phyloP scores from a whole-genome alignment of 1,284 basidiomycete species.

The Cutaneotrichosporon mucoides region DNA sequence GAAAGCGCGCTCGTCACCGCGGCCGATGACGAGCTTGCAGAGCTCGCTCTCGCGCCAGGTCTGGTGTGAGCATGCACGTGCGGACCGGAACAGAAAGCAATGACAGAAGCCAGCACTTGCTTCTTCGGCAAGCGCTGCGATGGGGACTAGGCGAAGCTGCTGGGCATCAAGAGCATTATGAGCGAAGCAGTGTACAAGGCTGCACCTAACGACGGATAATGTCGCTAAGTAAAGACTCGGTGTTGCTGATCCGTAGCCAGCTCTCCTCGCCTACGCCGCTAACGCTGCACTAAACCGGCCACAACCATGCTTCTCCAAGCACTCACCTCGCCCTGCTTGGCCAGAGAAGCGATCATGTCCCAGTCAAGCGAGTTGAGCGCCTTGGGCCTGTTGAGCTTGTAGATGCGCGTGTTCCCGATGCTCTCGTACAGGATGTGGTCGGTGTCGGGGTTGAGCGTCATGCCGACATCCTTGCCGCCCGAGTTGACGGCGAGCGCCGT shows the following conservation, averaged over 20 bases:
- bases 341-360: slow-evolving; percentile 73
- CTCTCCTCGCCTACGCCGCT: too few species aligned
- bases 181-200: too few species aligned
- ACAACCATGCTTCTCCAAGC: too few species aligned
- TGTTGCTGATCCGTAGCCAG: too few species aligned
- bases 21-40: slow-evolving; percentile 71
- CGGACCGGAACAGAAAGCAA: too few species aligned
- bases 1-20: slow-evolving; percentile 75
- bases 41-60: slow-evolving; percentile 73
- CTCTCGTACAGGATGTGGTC: slow-evolving; percentile 28
- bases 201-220: too few species aligned
- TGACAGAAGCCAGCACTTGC: too few species aligned
- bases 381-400: slow-evolving; percentile 62
- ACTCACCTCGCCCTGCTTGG: slow-evolving; percentile 49
- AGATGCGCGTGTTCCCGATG: slow-evolving; percentile 28
- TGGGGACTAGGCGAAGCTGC: too few species aligned
- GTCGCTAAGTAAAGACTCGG: too few species aligned
- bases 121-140: too few species aligned
- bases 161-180: too few species aligned
- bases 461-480: slow-evolving; percentile 4
- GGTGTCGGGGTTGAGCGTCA: slow-evolving; percentile 7
- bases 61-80: slow-evolving; percentile 49
- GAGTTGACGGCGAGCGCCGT: slow-evolving; percentile 12
- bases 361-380: slow-evolving; percentile 84
- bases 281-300: too few species aligned